Conservation (phyloP, 495 filamentous ascomycete genomes). For the Tricharina praecox region DNA sequence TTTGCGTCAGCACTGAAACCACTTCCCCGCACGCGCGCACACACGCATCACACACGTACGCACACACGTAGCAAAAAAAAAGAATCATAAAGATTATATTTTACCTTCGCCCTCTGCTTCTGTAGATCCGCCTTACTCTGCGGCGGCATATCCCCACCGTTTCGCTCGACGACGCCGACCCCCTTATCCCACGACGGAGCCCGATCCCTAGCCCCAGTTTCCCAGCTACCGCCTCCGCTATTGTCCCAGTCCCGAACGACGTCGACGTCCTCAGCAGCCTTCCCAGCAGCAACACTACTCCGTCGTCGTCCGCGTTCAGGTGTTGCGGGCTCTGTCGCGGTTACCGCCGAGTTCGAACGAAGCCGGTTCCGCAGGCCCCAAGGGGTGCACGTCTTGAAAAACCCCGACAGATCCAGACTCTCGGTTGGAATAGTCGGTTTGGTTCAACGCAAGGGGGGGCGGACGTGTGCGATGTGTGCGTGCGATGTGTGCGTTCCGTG, state of each 20-base stretch:
- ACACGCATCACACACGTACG: too few species aligned
- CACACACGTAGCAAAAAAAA: background rate
- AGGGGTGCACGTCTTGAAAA: background rate
- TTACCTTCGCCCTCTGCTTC: slow-evolving; percentile 84
- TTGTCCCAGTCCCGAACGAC: background rate
- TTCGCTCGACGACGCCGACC: slow-evolving; percentile 1
- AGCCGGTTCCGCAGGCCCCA: slow-evolving; percentile 4
- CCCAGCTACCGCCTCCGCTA: background rate
- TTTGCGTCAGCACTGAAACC: slow-evolving; percentile 15
- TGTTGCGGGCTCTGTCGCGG: too few species aligned
- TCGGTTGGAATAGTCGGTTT: too few species aligned
- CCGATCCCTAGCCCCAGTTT: slow-evolving; percentile 3
- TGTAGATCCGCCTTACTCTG: slow-evolving; percentile 70
- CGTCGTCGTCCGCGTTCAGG: too few species aligned
- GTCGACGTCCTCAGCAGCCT: background rate
- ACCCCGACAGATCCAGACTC: slow-evolving; percentile 4
- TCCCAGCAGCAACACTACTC: slow-evolving; percentile 1
- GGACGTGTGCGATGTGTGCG: too few species aligned
- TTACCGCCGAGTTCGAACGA: too few species aligned
- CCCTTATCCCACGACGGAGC: background rate
- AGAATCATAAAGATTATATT: slow-evolving; percentile 15
- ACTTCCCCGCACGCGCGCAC: too few species aligned
- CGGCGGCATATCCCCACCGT: slow-evolving; percentile 29
- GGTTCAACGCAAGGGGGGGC: too few species aligned
- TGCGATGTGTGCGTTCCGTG: too few species aligned